Percentiles rank a stretch among this genome's conserved stretches.
These are phyloP conservation scores for Aspergillus taichungensis DNA, from an alignment of 495 filamentous ascomycete genomes.

Conservation along the genomic window DNA sequence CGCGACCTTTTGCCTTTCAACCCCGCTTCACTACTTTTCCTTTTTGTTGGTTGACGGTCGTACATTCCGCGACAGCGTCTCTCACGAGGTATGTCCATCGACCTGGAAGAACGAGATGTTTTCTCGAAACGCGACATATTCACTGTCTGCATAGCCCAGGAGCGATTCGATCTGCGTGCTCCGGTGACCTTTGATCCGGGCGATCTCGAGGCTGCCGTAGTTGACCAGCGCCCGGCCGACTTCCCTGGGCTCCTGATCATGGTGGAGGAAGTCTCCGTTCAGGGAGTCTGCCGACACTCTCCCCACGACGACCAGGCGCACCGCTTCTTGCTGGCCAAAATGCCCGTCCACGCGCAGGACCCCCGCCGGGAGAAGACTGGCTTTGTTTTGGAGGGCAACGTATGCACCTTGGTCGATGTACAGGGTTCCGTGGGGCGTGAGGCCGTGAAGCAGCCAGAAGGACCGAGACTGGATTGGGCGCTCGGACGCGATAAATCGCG, in stretches of 20 bases:
- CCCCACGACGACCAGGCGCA: slow-evolving; percentile 71
- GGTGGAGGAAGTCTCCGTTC: slow-evolving; percentile 35
- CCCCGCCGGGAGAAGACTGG: slow-evolving; percentile 84
- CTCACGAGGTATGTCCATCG: slow-evolving; percentile 4
- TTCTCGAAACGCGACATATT: slow-evolving; percentile 86
- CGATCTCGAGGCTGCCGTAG: slow-evolving; percentile 77
- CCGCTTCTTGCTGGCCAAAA: slow-evolving; percentile 88
- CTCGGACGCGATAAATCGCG: slow-evolving; percentile 81
- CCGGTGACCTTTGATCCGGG: slow-evolving; percentile 70
- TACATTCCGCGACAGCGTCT: too few species aligned
- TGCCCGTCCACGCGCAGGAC: slow-evolving; percentile 80
- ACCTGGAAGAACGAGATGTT: slow-evolving; percentile 69
- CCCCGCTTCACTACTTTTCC: too few species aligned
- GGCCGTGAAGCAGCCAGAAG: slow-evolving; percentile 94
- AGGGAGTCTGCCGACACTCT: slow-evolving; percentile 28
- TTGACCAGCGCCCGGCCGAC: slow-evolving; percentile 90
- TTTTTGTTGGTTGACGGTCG: too few species aligned
- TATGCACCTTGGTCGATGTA: slow-evolving; percentile 89
- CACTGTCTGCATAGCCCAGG: slow-evolving; percentile 85
- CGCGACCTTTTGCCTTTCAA: too few species aligned
- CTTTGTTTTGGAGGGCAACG: slow-evolving; percentile 66
- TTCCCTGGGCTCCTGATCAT: slow-evolving; percentile 51
- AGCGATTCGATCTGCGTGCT: slow-evolving; percentile 70
- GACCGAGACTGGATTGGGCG: slow-evolving; percentile 83
- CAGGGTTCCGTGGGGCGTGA: slow-evolving; percentile 83